phyloP scores from a whole-genome alignment of 257 asterid species.

The Nicotiana noctiflora region DNA sequence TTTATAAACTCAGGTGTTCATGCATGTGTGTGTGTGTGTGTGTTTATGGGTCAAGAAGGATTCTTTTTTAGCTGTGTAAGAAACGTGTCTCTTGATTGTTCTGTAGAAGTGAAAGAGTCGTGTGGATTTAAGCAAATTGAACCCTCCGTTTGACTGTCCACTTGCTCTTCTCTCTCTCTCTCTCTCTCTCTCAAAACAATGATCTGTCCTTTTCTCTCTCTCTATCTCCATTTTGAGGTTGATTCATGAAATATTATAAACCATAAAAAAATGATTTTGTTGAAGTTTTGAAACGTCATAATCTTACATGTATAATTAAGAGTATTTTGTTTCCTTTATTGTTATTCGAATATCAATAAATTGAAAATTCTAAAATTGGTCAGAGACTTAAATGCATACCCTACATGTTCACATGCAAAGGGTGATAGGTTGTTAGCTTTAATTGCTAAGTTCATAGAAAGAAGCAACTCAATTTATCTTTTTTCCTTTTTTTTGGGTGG shows the following conservation, averaged over 20 bases:
- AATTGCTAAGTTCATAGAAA: slow-evolving; percentile 16
- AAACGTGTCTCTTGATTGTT: slow-evolving; percentile 8
- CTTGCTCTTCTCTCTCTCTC: not conserved
- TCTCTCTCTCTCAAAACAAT: not conserved
- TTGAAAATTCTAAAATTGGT: not conserved
- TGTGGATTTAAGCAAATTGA: not conserved
- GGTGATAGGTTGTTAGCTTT: slow-evolving; percentile 25
- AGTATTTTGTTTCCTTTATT: not conserved
- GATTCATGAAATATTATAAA: not conserved
- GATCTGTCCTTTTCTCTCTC: not conserved
- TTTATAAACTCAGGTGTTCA: slow-evolving; percentile 2
- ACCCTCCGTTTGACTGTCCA: slow-evolving; percentile 8
- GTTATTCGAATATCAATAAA: not conserved
- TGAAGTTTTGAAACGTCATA: not conserved
- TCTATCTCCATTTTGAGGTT: not conserved
- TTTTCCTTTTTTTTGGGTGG: not conserved
- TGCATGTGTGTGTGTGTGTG: slow-evolving; percentile 12
- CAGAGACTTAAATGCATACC: slow-evolving; percentile 37
- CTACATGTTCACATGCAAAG: slow-evolving; percentile 43
- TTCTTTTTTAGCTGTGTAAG: not conserved
- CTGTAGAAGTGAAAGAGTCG: slow-evolving; percentile 6
- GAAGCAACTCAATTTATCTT: not conserved
- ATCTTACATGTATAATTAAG: not conserved
- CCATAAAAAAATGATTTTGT: not conserved
- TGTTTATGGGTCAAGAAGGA: slow-evolving; percentile 9